Base-by-base conservation (phyloP, 371 early-diverging fungal species). In the Chytridiales sp. region DNA sequence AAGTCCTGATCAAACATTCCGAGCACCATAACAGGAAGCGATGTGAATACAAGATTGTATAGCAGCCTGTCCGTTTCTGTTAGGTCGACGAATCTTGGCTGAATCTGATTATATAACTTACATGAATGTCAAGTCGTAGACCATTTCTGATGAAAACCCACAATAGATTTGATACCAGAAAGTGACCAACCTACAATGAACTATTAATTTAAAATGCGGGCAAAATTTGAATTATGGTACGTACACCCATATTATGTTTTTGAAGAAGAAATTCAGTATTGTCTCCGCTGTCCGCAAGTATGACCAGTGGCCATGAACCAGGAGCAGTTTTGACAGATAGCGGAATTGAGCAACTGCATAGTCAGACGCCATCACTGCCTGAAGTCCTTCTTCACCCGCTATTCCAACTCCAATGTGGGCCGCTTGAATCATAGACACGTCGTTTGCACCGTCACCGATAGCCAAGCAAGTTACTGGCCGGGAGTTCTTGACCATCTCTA, bases 361-460 rank as follows among this genome's bases (percentile, higher is more conserved):
- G 65, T 96, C 95, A 0, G 91, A 80, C 1, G 91, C 87, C 87
- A 90, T 90, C 11, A 90, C 79, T 1, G 96, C 96, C 56, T 94
- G 94, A 62, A 79, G 54, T 4, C 93, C 96, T 77, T 95, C 96
- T 69, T 90, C 83, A n/a, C 96, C 96, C 3, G 89, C 81, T 57
- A 95, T 95, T 35, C 92, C 96, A 27, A 95, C 86, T 32, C 96
- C 98, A 38, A 99, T 87, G 73, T 98, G 86, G 17, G 99, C 95
- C 0, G 89, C 92, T 63, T 80, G 78, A 32, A 86, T 80, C 86
- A 86, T 86, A 13, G 71, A 62, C 21, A 90, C 97, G 75, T 94
- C 96, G 67, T 95, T 94, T 46, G 97, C 98, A 8, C 99, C 99
- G 74, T 99, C 99, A 15, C 99, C 99, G 39, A 99, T 92, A 11